Conservation (phyloP, 2,329 filamentous ascomycete species). For the Trichoderma guizhouense region DNA sequence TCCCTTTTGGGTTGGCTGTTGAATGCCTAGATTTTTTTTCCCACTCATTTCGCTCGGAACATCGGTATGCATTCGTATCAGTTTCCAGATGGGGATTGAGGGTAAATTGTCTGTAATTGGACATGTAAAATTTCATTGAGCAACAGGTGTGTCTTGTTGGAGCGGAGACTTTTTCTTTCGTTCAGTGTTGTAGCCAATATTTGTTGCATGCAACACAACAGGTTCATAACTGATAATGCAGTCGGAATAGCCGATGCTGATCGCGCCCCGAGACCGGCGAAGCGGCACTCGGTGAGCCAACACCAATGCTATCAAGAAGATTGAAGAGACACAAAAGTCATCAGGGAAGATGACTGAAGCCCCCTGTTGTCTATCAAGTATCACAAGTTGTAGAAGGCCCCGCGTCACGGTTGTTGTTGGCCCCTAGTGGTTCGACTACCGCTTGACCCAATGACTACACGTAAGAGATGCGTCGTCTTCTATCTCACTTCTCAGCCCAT, state of each 20-base stretch:
- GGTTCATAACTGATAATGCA: not conserved
- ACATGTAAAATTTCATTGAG: not conserved
- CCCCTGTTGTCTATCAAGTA: not conserved
- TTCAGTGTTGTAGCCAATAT: not conserved
- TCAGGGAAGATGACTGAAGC: not conserved
- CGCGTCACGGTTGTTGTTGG: not conserved
- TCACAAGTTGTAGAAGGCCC: not conserved
- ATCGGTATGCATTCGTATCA: not conserved
- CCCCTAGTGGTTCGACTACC: not conserved
- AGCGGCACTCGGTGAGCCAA: not conserved
- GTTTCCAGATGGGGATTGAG: not conserved
- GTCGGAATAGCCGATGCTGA: constrained; percentile 3
- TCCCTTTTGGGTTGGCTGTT: not conserved
- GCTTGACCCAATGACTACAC: not conserved
- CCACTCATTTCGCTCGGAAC: not conserved
- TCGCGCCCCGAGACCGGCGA: constrained; percentile 9
- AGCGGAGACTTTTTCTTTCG: not conserved
- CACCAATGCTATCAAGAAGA: not conserved
- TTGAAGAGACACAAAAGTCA: not conserved
- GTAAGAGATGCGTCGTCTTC: not conserved
- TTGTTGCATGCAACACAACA: not conserved
- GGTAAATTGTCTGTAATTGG: not conserved
- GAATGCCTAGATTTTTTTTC: not conserved
- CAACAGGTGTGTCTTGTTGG: not conserved
- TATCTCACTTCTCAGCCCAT: not conserved